These are phyloP conservation scores for Termitomyces sp. DNA, from an alignment of 768 basidiomycete genomes.

Conservation along the genomic window DNA sequence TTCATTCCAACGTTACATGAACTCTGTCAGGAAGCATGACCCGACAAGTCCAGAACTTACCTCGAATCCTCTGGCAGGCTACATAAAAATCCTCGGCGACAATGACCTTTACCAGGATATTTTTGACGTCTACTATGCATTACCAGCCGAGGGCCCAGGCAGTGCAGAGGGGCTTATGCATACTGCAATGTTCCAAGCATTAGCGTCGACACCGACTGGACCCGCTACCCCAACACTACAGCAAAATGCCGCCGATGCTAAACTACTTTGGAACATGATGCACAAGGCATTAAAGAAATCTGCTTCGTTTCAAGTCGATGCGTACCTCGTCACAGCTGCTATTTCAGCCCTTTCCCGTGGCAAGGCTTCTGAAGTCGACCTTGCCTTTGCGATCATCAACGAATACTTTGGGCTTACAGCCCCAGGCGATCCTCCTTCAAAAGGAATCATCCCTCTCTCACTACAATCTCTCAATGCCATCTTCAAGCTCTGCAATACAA, in stretches of 20 bases:
- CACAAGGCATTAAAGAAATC: slow-evolving; percentile 46
- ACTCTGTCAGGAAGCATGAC: slow-evolving; percentile 45
- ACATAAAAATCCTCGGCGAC: slow-evolving; percentile 65
- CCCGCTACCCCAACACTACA: slow-evolving; percentile 18
- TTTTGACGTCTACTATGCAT: slow-evolving; percentile 70
- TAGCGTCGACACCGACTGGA: slow-evolving; percentile 26
- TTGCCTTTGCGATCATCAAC: slow-evolving; percentile 61
- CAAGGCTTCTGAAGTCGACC: slow-evolving; percentile 52
- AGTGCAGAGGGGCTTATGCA: slow-evolving; percentile 59
- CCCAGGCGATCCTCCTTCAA: slow-evolving; percentile 36
- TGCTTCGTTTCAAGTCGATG: slow-evolving; percentile 48
- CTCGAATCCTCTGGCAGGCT: slow-evolving; percentile 50
- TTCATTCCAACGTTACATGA: slow-evolving; percentile 48
- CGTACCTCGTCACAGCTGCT: slow-evolving; percentile 46
- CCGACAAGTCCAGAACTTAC: slow-evolving; percentile 44
- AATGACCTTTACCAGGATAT: slow-evolving; percentile 60
- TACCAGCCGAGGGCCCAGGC: slow-evolving; percentile 63
- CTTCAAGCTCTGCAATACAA: slow-evolving; percentile 52
- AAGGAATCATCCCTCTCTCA: slow-evolving; percentile 39
- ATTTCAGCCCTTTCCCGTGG: slow-evolving; percentile 57
- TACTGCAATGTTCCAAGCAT: slow-evolving; percentile 61
- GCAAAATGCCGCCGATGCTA: slow-evolving; percentile 63
- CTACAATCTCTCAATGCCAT: slow-evolving; percentile 48
- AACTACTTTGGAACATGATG: slow-evolving; percentile 67
- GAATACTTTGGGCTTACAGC: slow-evolving; percentile 60